Evolutionary conservation across 805 yeast species (phyloP).

Genomic region (Kodamaea jinghongensis): DNA sequence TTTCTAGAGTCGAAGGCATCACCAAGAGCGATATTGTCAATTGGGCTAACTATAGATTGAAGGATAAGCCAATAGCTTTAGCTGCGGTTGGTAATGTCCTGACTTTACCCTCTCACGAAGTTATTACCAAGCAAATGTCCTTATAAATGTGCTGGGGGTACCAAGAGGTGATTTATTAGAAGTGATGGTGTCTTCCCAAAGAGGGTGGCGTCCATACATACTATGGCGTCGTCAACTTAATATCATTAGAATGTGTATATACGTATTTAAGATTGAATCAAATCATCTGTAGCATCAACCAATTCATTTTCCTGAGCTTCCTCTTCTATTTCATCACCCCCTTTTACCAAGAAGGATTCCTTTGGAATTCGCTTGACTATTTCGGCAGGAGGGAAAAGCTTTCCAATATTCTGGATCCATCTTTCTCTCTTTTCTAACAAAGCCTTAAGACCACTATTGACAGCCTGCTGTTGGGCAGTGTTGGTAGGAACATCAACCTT

Average conservation of each 20-base stretch:
- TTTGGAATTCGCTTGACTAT: conserved; percentile 75
- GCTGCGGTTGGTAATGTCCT: conserved; percentile 87
- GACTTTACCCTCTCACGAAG: conserved; percentile 64
- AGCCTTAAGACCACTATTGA: conserved; percentile 74
- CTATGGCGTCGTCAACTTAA: not conserved
- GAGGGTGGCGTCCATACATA: too few species aligned
- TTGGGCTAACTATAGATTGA: conserved; percentile 84
- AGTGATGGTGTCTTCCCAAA: too few species aligned
- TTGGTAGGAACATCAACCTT: conserved; percentile 39
- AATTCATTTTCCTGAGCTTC: conserved; percentile 4
- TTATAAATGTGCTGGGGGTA: too few species aligned
- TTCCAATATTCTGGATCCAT: conserved; percentile 90
- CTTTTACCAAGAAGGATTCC: conserved; percentile 50
- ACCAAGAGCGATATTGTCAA: conserved; percentile 73
- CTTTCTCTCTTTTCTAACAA: conserved; percentile 79
- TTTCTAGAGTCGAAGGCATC: conserved; percentile 71
- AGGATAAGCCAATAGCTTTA: conserved; percentile 77
- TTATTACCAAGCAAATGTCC: conserved; percentile 38
- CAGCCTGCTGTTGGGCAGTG: conserved; percentile 59
- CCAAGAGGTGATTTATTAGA: too few species aligned
- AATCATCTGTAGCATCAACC: conserved; percentile 5
- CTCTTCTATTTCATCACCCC: conserved; percentile 7
- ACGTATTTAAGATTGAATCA: conserved; percentile 3
- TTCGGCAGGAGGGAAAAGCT: conserved; percentile 65
- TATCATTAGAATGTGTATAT: not conserved